A percentile compares a stretch with the other conserved stretches of the same genome.
Conservation (phyloP, 257 asterid species). For the Cordia subcordata region DNA sequence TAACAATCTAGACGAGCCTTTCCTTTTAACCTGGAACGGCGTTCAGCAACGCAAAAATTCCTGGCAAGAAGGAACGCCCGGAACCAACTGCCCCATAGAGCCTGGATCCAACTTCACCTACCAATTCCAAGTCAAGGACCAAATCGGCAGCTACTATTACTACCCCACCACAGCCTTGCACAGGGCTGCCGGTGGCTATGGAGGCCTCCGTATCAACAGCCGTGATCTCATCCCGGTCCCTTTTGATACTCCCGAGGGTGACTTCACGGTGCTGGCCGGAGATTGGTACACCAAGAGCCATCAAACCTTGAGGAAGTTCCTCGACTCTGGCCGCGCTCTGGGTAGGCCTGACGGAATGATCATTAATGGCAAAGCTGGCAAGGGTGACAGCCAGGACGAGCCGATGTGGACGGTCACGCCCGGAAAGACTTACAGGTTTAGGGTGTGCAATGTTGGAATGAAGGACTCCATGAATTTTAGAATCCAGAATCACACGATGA, state of each 20-base stretch:
- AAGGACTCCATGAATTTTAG: constrained; percentile 40
- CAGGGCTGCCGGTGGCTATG: constrained; percentile 59
- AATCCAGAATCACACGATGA: constrained; percentile 45
- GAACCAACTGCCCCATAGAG: constrained; percentile 55
- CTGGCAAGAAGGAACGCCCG: constrained; percentile 58
- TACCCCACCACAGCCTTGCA: constrained; percentile 52
- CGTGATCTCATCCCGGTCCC: constrained; percentile 60
- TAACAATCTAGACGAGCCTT: constrained; percentile 64
- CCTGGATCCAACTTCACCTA: constrained; percentile 52
- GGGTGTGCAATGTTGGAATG: constrained; percentile 45
- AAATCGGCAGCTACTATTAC: constrained; percentile 54
- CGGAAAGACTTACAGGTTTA: constrained; percentile 45
- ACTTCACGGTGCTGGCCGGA: constrained; percentile 38
- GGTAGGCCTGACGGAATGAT: constrained; percentile 44
- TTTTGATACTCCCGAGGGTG: constrained; percentile 39
- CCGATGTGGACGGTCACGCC: constrained; percentile 41
- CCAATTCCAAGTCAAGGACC: constrained; percentile 67
- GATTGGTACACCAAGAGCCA: constrained; percentile 64
- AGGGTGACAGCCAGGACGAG: constrained; percentile 17
- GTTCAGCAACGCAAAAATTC: constrained; percentile 70
- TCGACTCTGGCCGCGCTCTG: constrained; percentile 33
- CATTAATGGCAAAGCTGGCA: constrained; percentile 36
- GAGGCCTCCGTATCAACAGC: constrained; percentile 39
- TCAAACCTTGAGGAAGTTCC: constrained; percentile 21
- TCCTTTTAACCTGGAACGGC: constrained; percentile 57